Conservation (phyloP, 352 stramenopile genomes). For the Globisporangium ultimum region DNA sequence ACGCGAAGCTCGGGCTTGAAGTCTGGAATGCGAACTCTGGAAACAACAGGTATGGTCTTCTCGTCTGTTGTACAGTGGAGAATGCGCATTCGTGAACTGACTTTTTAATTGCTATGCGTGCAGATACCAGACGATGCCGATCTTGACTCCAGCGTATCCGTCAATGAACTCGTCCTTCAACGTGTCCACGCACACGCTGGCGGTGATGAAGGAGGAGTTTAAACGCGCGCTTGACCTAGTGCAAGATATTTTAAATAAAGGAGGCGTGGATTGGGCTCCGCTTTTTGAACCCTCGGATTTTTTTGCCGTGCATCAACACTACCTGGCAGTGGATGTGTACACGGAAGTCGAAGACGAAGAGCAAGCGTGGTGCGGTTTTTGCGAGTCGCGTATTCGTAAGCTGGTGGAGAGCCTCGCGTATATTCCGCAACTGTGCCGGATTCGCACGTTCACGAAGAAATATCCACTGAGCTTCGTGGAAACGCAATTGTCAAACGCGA, state of each 20-base stretch:
- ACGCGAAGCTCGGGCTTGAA: conserved; percentile 82
- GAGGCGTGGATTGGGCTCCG: conserved; percentile 69
- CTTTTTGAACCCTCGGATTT: conserved; percentile 86
- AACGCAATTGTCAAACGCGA: conserved; percentile 3
- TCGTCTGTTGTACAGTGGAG: conserved; percentile 4
- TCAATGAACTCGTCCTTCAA: conserved; percentile 99
- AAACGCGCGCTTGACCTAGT: conserved; percentile 75
- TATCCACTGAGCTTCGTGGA: conserved; percentile 69
- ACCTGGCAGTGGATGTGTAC: conserved; percentile 91
- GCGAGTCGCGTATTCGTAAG: conserved; percentile 91
- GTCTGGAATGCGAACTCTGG: conserved; percentile 88
- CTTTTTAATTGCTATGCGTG: conserved; percentile 8
- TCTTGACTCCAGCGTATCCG: conserved; percentile 98
- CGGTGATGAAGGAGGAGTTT: conserved; percentile 94
- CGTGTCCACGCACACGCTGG: conserved; percentile 93
- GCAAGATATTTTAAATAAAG: conserved; percentile 82
- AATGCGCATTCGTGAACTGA: conserved; percentile 2
- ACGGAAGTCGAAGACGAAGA: conserved; percentile 87
- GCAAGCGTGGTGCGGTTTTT: conserved; percentile 92
- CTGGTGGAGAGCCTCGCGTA: conserved; percentile 87
- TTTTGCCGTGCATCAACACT: conserved; percentile 88
- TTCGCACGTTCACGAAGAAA: conserved; percentile 86
- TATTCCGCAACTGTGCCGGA: conserved; percentile 69
- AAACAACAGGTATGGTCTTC: conserved; percentile 56
- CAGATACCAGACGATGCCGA: conserved; percentile 96